Percentiles rank a stretch among this genome's conserved stretches.
These are phyloP conservation scores for Blastocladiella britannica DNA, from an alignment of 192 early-diverging fungal genomes.

Conservation along the genomic window DNA sequence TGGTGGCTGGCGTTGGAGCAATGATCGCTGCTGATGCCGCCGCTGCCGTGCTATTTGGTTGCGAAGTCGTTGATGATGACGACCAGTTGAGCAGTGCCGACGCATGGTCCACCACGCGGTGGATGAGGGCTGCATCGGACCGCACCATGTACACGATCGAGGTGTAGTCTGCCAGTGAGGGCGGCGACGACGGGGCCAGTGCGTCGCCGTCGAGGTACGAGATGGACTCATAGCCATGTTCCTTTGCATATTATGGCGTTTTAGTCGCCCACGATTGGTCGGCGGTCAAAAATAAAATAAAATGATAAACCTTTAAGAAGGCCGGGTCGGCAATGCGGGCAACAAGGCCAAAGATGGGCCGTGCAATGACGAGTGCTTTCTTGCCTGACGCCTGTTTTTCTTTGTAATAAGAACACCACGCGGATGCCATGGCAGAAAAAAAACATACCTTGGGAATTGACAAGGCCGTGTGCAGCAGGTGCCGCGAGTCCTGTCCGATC, in stretches of 20 bases:
- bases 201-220: no score
- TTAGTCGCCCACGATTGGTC: no score
- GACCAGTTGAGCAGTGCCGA: background rate
- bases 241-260: no score
- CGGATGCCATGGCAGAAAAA: no score
- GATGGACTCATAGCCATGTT: background rate
- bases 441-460: no score
- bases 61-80: background rate
- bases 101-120: background rate
- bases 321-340: background rate
- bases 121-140: background rate
- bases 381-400: background rate
- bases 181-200: no score
- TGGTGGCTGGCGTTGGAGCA: background rate
- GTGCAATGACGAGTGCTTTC: background rate
- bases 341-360: background rate
- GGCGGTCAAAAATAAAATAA: no score
- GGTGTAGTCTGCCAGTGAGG: background rate
- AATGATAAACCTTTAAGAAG: no score
- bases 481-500: no score
- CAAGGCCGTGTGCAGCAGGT: no score
- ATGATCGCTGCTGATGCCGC: background rate
- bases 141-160: background rate
- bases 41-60: background rate
- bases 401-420: no score